Conservation (phyloP, 208 protist genomes). For the Porcisia hertigi region DNA sequence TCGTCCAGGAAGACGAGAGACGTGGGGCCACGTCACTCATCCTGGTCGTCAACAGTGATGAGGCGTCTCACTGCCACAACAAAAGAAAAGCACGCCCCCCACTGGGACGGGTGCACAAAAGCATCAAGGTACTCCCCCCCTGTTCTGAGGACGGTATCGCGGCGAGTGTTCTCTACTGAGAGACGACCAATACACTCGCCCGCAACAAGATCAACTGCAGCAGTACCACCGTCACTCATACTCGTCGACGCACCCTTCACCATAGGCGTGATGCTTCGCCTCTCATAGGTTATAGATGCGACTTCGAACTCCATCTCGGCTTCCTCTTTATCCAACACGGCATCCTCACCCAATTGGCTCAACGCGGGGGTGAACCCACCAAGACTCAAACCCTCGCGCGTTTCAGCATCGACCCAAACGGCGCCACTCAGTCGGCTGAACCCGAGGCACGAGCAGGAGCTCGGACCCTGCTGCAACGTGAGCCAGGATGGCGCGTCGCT, state of each 20-base stretch:
- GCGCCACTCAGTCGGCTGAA: conserved; percentile 71
- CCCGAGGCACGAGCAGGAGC: conserved; percentile 37
- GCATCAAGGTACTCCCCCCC: neutral
- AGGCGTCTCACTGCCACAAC: neutral
- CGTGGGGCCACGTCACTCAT: neutral
- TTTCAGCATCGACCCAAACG: conserved; percentile 43
- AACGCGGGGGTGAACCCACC: conserved; percentile 10
- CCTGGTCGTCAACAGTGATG: neutral
- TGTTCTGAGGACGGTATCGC: neutral
- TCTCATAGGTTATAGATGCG: conserved; percentile 16
- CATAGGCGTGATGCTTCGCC: neutral
- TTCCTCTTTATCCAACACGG: conserved; percentile 20
- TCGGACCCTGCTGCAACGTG: conserved; percentile 23
- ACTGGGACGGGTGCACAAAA: neutral
- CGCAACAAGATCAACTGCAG: too few relatives aligned
- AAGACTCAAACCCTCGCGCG: conserved; percentile 38
- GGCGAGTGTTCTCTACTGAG: conserved; percentile 1
- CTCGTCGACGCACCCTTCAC: neutral
- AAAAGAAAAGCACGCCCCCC: neutral
- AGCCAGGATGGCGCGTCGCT: conserved; percentile 17
- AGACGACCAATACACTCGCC: neutral
- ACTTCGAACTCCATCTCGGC: conserved; percentile 50
- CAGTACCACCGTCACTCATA: neutral
- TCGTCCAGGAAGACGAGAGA: neutral
- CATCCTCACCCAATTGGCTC: conserved; percentile 6